Percentiles rank a stretch among this genome's conserved stretches.
These are phyloP conservation scores for Euphorbia lathyris DNA, from an alignment of 345 rosid species.

Conservation along the genomic window DNA sequence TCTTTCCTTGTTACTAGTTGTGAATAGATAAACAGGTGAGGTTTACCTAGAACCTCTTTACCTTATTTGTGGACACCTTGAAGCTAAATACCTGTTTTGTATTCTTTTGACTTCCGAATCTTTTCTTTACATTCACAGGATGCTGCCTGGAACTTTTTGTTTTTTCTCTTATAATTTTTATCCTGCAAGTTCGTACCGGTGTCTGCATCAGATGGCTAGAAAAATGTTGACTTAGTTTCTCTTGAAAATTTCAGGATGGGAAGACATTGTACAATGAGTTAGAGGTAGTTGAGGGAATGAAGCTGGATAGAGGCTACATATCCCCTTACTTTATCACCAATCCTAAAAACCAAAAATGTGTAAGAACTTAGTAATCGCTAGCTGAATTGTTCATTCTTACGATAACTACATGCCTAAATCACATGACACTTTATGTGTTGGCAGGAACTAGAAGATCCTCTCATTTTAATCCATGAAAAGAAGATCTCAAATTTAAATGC, in stretches of 20 bases:
- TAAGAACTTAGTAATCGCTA: slow-evolving; percentile 28
- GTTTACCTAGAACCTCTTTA: background rate
- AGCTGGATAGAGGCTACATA: slow-evolving; percentile 91
- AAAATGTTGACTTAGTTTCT: slow-evolving; percentile 3
- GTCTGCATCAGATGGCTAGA: slow-evolving; percentile 10
- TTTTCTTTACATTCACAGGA: background rate
- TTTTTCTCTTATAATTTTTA: background rate
- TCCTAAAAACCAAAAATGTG: slow-evolving; percentile 88
- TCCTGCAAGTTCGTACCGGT: too few species aligned
- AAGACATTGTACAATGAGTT: slow-evolving; percentile 81
- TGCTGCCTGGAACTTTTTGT: background rate
- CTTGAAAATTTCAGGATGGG: slow-evolving; percentile 57
- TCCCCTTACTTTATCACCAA: slow-evolving; percentile 94
- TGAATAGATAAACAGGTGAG: background rate
- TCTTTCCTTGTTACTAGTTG: background rate
- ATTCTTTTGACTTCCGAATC: background rate
- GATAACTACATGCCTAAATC: background rate
- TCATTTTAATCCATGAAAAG: slow-evolving; percentile 88
- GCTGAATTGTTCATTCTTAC: background rate
- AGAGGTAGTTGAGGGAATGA: slow-evolving; percentile 99
- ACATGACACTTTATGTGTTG: background rate
- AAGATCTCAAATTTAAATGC: slow-evolving; percentile 75
- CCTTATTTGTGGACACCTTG: background rate
- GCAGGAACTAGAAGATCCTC: slow-evolving; percentile 95
- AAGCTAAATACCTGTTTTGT: background rate